Percentiles rank a stretch among this genome's conserved stretches.
These are phyloP conservation scores for Carex cristatella DNA, from an alignment of 176 grass and related monocot species.

Conservation along the genomic window DNA sequence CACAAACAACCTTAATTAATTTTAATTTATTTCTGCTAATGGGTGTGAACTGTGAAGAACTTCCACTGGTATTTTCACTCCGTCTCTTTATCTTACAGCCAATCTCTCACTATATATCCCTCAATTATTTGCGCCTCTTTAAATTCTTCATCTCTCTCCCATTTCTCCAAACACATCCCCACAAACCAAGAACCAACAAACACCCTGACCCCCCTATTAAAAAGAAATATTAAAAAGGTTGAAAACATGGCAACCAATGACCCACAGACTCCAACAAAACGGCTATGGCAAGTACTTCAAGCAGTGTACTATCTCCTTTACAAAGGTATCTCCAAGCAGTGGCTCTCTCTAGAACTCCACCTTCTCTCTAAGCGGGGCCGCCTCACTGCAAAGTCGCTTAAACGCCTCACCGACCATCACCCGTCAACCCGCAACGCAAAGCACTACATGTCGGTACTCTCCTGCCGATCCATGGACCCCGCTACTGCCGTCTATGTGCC, in stretches of 20 bases:
- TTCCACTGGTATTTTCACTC: background rate
- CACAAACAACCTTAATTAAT: background rate
- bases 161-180: background rate
- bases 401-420: background rate
- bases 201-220: background rate
- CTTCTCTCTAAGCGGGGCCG: conserved; percentile 41
- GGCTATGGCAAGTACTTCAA: conserved; percentile 43
- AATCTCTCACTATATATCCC: background rate
- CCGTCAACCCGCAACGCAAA: background rate
- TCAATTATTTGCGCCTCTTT: conserved; percentile 28
- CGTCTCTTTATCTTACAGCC: background rate
- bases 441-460: conserved; percentile 27
- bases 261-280: conserved; percentile 20
- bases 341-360: conserved; percentile 53
- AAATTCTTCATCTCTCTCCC: conserved; percentile 19
- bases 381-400: conserved; percentile 17
- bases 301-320: conserved; percentile 52
- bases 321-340: conserved; percentile 56
- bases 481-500: conserved; percentile 39
- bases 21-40: background rate
- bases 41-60: background rate
- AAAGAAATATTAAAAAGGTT: background rate
- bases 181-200: background rate
- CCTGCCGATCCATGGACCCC: conserved; percentile 67
- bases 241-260: conserved; percentile 25